Percentiles rank a stretch among this genome's conserved stretches.
These are phyloP conservation scores for Drechslerella coelobrocha DNA, from an alignment of 2,329 filamentous ascomycete genomes.

Conservation along the genomic window DNA sequence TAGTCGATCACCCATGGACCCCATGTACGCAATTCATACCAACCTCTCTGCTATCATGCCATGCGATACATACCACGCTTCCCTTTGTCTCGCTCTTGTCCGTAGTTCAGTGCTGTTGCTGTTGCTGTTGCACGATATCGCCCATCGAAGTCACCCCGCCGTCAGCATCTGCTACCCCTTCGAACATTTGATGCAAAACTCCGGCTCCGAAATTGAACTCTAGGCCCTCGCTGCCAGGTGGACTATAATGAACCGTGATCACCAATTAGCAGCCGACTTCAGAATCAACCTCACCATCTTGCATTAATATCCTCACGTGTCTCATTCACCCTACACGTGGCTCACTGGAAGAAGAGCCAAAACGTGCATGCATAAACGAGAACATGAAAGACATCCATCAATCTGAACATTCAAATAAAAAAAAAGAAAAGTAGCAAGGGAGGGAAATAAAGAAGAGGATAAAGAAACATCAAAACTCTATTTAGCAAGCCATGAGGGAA, in stretches of 20 bases:
- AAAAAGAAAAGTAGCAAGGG: background rate
- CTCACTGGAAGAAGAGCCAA: background rate
- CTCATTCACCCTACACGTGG: slow-evolving; percentile 3
- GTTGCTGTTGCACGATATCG: slow-evolving; percentile 43
- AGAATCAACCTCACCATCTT: slow-evolving; percentile 12
- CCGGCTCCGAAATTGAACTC: slow-evolving; percentile 49
- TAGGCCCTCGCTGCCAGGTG: slow-evolving; percentile 44
- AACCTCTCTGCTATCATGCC: background rate
- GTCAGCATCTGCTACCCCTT: slow-evolving; percentile 44
- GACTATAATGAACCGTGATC: slow-evolving; percentile 28
- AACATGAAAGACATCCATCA: no score
- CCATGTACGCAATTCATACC: slow-evolving; percentile 1
- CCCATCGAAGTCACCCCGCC: slow-evolving; percentile 25
- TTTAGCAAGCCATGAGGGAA: background rate
- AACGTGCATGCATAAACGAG: slow-evolving; percentile 7
- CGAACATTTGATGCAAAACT: slow-evolving; percentile 49
- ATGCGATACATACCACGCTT: background rate
- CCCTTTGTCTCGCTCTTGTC: background rate
- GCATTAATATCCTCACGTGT: slow-evolving; percentile 1
- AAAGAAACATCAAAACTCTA: background rate
- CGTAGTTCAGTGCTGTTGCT: slow-evolving; percentile 15
- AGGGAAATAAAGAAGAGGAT: background rate
- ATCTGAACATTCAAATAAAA: no score
- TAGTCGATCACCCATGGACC: slow-evolving; percentile 43
- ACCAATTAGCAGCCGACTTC: slow-evolving; percentile 25